phyloP scores from a whole-genome alignment of 441 rosid genomes.

The Populus trichocarpa region DNA sequence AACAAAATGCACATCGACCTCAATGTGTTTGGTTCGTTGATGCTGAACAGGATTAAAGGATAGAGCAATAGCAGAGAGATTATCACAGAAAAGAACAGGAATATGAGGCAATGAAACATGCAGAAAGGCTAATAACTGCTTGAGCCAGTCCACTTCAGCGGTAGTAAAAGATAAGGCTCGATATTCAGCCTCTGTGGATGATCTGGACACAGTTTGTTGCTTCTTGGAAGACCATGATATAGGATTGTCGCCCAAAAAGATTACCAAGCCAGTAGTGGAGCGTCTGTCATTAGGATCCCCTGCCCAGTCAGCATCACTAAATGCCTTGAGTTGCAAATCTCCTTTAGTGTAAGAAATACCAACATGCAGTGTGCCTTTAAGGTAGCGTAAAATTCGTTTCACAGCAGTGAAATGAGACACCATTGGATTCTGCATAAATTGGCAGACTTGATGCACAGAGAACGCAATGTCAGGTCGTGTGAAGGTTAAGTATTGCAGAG shows the following conservation, averaged over 20 bases:
- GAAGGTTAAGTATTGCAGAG: too few species aligned
- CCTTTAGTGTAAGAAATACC: background rate
- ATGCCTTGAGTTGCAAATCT: accelerated
- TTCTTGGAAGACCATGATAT: background rate
- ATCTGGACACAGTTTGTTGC: background rate
- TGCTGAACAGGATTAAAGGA: background rate
- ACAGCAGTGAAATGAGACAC: background rate
- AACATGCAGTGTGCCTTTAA: background rate
- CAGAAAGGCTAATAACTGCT: accelerated
- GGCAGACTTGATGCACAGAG: background rate
- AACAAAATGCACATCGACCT: background rate
- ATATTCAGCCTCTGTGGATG: background rate
- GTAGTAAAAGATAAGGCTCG: background rate
- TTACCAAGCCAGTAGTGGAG: background rate
- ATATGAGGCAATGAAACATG: accelerated
- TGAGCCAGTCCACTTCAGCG: background rate
- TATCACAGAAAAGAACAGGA: background rate
- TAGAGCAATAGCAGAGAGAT: background rate
- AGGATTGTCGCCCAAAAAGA: background rate
- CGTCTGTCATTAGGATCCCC: background rate
- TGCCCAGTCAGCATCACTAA: background rate
- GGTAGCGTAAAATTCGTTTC: too few species aligned
- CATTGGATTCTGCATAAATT: background rate
- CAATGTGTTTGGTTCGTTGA: background rate
- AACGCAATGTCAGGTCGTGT: accelerated